A percentile compares a stretch with the other conserved stretches of the same genome.
phyloP scores from a whole-genome alignment of 2,329 filamentous ascomycete genomes.

The Venturia asperata region DNA sequence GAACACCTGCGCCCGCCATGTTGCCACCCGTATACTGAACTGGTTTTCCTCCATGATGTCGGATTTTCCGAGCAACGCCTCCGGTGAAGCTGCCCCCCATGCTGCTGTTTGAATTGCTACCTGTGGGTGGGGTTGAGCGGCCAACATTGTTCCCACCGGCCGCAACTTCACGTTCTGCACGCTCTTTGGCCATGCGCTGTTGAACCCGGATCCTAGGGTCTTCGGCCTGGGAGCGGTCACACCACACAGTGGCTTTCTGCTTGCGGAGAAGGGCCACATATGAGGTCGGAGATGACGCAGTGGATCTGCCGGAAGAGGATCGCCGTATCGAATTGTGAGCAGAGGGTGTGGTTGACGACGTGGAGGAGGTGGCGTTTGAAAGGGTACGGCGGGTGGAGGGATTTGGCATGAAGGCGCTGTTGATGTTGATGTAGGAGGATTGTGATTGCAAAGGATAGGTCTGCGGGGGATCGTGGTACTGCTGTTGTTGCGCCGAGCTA shows the following conservation, averaged over 20 bases:
- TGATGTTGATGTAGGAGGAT: not conserved
- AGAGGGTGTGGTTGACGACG: conserved; percentile 46
- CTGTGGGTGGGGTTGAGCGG: conserved; percentile 34
- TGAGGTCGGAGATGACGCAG: conserved; percentile 52
- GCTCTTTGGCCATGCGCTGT: conserved; percentile 78
- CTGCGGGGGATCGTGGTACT: not conserved
- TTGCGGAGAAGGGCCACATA: conserved; percentile 95
- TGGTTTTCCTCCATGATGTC: conserved; percentile 72
- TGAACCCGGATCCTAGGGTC: conserved; percentile 77
- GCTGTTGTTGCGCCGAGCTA: not conserved
- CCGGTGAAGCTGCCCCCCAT: conserved; percentile 51
- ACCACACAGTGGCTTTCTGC: conserved; percentile 98
- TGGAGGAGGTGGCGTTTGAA: conserved; percentile 66
- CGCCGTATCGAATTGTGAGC: conserved; percentile 43
- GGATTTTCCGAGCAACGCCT: conserved; percentile 73
- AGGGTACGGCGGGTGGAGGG: conserved; percentile 46
- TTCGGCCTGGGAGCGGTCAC: conserved; percentile 85
- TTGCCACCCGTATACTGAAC: conserved; percentile 75
- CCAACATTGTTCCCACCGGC: conserved; percentile 41
- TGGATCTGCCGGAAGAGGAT: conserved; percentile 74
- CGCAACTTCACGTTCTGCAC: conserved; percentile 76
- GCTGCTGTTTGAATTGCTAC: conserved; percentile 43
- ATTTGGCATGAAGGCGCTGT: not conserved
- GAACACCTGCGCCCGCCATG: conserved; percentile 69
- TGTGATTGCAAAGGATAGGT: conserved; percentile 12